Evolutionary conservation across 805 yeast species (phyloP).

Genomic region (Candida silvicultrix): DNA sequence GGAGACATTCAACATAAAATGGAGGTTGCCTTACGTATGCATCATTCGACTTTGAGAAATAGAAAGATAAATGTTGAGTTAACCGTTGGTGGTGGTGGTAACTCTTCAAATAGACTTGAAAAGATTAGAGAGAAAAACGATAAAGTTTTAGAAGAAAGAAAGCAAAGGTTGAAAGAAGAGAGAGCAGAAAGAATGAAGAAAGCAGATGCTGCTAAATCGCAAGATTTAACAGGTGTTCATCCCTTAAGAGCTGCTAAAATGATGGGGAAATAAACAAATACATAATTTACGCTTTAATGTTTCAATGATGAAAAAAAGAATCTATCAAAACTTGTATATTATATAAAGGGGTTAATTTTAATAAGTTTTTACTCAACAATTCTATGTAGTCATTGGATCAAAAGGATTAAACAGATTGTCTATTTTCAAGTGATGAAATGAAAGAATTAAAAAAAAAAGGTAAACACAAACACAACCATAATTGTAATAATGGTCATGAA

Average conservation of each 20-base stretch:
- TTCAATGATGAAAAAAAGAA: no score
- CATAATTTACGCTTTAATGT: background rate
- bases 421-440: background rate
- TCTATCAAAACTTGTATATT: background rate
- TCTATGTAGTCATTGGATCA: no score
- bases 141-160: slow-evolving; percentile 65
- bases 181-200: slow-evolving; percentile 33
- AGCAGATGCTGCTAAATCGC: slow-evolving; percentile 17
- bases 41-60: slow-evolving; percentile 61
- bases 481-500: background rate
- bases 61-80: slow-evolving; percentile 91
- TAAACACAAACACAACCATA: background rate
- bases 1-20: slow-evolving; percentile 67
- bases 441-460: no score
- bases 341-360: background rate
- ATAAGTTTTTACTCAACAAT: background rate
- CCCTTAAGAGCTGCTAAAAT: slow-evolving; percentile 61
- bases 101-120: slow-evolving; percentile 56
- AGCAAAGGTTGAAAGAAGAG: slow-evolving; percentile 44
- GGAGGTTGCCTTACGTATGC: slow-evolving; percentile 80
- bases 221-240: slow-evolving; percentile 33
- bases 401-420: no score
- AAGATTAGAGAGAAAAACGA: slow-evolving; percentile 79
- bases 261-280: slow-evolving; percentile 21
- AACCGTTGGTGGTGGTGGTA: slow-evolving; percentile 98